Conservation (phyloP, 305 asterid genomes). For the Fraxinus latifolia region DNA sequence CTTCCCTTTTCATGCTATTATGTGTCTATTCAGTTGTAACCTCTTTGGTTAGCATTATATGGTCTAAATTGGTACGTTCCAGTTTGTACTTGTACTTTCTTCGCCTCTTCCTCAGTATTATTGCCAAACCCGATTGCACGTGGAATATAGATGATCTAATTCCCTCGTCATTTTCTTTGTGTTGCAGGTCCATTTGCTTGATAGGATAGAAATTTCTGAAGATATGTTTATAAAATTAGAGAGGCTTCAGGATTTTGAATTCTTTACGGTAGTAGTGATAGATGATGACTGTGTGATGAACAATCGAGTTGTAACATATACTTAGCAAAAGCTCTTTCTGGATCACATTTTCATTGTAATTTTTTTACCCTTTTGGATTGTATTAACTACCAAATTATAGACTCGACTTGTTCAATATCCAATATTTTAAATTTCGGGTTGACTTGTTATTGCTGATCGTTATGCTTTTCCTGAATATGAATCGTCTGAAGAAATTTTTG, state of each 20-base stretch:
- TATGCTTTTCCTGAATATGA: not conserved
- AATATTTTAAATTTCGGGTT: not conserved
- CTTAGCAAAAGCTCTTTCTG: slow-evolving; percentile 10
- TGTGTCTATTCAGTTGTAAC: not conserved
- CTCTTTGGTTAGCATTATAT: not conserved
- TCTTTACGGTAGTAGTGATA: slow-evolving; percentile 11
- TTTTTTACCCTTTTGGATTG: not conserved
- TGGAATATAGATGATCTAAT: not conserved
- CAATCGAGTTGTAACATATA: slow-evolving; percentile 12
- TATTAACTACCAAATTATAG: not conserved
- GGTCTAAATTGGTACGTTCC: not conserved
- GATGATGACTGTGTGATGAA: not conserved
- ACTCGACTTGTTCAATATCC: not conserved
- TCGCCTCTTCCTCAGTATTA: not conserved
- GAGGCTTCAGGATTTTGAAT: slow-evolving; percentile 6
- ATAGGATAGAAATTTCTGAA: slow-evolving; percentile 21
- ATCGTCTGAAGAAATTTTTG: not conserved
- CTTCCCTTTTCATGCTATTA: not conserved
- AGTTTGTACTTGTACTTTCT: not conserved
- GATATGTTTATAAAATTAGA: slow-evolving; percentile 12
- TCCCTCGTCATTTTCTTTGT: not conserved
- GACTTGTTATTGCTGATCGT: not conserved
- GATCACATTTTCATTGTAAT: not conserved
- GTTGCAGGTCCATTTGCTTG: slow-evolving; percentile 30
- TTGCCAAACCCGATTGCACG: not conserved